These are phyloP conservation scores for Trypanosoma mega DNA, from an alignment of 208 protist species.

Conservation along the genomic window DNA sequence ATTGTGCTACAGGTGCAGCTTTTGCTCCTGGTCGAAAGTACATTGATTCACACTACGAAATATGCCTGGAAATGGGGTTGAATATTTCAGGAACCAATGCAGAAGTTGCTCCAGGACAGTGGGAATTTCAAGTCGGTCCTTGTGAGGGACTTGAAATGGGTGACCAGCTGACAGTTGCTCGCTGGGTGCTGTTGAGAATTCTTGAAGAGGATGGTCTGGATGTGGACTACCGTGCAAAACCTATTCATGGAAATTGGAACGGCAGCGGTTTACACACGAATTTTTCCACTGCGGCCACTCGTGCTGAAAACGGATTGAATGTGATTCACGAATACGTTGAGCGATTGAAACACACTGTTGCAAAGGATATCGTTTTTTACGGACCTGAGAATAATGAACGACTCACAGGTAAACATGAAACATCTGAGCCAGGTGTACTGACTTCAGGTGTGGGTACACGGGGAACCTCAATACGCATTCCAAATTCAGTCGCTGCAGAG, in stretches of 20 bases:
- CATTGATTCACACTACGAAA: constrained; percentile 75
- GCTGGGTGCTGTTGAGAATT: constrained; percentile 91
- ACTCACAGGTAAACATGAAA: constrained; percentile 89
- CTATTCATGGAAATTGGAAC: constrained; percentile 97
- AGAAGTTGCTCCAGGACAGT: constrained; percentile 97
- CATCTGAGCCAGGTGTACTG: constrained; percentile 69
- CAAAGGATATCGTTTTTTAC: constrained; percentile 87
- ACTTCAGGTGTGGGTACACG: constrained; percentile 83
- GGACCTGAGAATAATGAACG: constrained; percentile 83
- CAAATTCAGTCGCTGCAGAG: constrained; percentile 87
- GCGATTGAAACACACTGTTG: constrained; percentile 57
- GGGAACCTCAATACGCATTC: constrained; percentile 96
- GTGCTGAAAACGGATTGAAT: constrained; percentile 66
- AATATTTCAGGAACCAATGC: constrained; percentile 94
- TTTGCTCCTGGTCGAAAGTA: constrained; percentile 88
- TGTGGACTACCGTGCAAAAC: constrained; percentile 91
- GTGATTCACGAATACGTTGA: constrained; percentile 82
- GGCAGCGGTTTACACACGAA: constrained; percentile 97
- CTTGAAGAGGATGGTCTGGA: constrained; percentile 72
- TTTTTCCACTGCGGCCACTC: constrained; percentile 94
- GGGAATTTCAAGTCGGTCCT: constrained; percentile 97
- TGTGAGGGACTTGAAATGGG: constrained; percentile 89
- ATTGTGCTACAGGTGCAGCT: constrained; percentile 88
- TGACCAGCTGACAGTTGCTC: constrained; percentile 93
- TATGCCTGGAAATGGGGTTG: constrained; percentile 82